Base-by-base conservation (phyloP, 164 flowering plant species). In the Magnolia officinalis region DNA sequence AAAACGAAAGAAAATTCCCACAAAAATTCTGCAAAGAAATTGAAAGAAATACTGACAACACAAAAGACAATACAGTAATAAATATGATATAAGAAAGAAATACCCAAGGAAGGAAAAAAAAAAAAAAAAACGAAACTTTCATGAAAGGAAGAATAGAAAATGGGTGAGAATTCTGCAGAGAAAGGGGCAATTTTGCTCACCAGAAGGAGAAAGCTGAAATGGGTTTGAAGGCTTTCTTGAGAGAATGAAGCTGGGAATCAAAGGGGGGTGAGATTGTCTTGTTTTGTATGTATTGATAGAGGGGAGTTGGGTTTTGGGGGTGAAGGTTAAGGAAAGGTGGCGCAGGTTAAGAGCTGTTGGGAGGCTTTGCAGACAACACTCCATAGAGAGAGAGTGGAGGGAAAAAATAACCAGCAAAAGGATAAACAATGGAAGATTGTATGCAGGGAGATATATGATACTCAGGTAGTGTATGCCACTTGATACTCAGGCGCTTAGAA, bases 331-430 rank as follows among this genome's bases (percentile, higher is more conserved):
- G 37, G 72, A 29, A 45, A 31, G n/a, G 59, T 26, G 76, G 52
- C 24, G 74, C 68, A 76, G 37, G 73, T 73, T 69, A 52, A 50
- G 72, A 24, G 73, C 64, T 4, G 63, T 21, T 23, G 76, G 51
- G 26, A 68, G 79, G 71, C 64, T 50, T 50, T 73, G 79, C 72
- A 76, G 79, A 61, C 74, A 63, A 61, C 74, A 68, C 71, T 80
- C 82, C 82, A 80, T 80, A 21, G 24, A 55, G 18, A 7, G 16
- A 55, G 61, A 37, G 6, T 4, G 45, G 45, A 5, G 45, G 45
- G 6, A 4, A 37, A 37, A 37, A 37, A 37, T 37, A 37, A 37
- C 45, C 45, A 37, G 6, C 45, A 37, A 37, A 37, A 37, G 45
- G 45, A 37, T 37, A 37, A 37, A 37, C 45, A 37, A 37, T 37